Evolutionary conservation across 2,329 filamentous ascomycete species (phyloP).

Genomic region (Leptographium flavum): DNA sequence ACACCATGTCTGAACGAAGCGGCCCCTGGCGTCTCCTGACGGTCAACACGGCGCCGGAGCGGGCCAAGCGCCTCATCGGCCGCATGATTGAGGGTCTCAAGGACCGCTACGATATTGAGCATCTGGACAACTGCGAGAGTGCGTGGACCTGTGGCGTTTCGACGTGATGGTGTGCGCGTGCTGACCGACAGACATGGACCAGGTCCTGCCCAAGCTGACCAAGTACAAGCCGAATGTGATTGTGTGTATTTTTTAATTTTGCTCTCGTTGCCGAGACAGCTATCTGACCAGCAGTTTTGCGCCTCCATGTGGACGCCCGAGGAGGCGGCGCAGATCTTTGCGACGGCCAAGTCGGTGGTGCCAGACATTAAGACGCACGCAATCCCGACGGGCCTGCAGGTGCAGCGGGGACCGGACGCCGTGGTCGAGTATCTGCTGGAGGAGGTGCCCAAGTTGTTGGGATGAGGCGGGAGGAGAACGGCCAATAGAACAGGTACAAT

Average conservation of each 20-base stretch:
- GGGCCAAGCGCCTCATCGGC: conserved; percentile 48
- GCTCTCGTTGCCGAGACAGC: not conserved
- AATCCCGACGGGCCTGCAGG: conserved; percentile 38
- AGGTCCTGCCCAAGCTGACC: conserved; percentile 26
- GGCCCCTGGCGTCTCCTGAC: conserved; percentile 34
- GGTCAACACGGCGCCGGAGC: conserved; percentile 53
- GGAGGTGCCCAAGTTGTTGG: conserved; percentile 19
- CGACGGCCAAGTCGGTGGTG: conserved; percentile 26
- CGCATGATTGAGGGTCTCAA: conserved; percentile 46
- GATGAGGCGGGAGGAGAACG: not conserved
- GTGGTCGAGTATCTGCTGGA: conserved; percentile 35
- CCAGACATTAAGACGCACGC: conserved; percentile 36
- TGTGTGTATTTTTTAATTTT: conserved; percentile 9
- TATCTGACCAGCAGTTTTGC: conserved; percentile 31
- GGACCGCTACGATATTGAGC: conserved; percentile 47
- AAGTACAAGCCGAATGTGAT: conserved; percentile 16
- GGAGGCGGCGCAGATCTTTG: conserved; percentile 28
- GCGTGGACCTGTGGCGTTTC: not conserved
- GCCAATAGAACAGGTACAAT: not conserved
- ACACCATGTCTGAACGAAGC: not conserved
- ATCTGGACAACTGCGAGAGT: conserved; percentile 50
- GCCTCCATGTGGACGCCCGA: conserved; percentile 38
- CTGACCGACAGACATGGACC: conserved; percentile 29
- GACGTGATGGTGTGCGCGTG: not conserved
- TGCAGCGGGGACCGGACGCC: conserved; percentile 36